Evolutionary conservation across 805 yeast genomes (phyloP), one percentile per base, ranked within the genome.

Genomic region (Wickerhamomyces bisporus): DNA sequence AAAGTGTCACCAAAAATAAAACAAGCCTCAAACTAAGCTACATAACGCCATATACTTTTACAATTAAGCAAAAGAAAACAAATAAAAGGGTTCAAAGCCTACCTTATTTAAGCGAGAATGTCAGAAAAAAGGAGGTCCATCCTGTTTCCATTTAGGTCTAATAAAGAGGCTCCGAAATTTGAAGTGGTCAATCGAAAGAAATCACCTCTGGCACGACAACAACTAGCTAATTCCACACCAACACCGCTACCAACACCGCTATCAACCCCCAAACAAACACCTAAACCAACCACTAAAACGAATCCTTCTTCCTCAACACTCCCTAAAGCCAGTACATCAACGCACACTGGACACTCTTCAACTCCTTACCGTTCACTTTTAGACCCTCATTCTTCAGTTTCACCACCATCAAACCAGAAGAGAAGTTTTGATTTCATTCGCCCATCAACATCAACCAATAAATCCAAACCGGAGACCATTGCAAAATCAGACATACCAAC

Each of bases 101-200:
- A n/a, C n/a, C n/a, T n/a, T n/a, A n/a, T n/a, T n/a, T n/a, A n/a
- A 21, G 24, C 24, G 24, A 21, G 24, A 10, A 35, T 24, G 3
- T 45, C 44, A 8, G 51, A 45, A 24, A 53, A 53, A 41, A 41
- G 59, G 29, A 40, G 52, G 4, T 54, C 59, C 11, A 15, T 52
- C 26, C 40, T 54, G 6, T 50, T 52, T 26, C 53, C 54, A 20
- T 50, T 54, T 38, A 39, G 44, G 11, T 4, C 41, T 3, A 39
- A 42, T 15, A 41, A 44, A 32, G 47, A 49, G 33, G 41, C 38
- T 7, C 49, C 46, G 5, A 53, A 51, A 41, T 50, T 52, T 17
- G 58, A 53, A 20, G 58, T 53, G 3, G 44, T 52, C 18, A 53
- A 52, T 38, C 36, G 58, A 20, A 53, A 52, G 45, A 50, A 48